Percentiles rank a stretch among this genome's conserved stretches.
Evolutionary conservation across 345 rosid genomes (phyloP).

Genomic region (Pelargonium nanum): DNA sequence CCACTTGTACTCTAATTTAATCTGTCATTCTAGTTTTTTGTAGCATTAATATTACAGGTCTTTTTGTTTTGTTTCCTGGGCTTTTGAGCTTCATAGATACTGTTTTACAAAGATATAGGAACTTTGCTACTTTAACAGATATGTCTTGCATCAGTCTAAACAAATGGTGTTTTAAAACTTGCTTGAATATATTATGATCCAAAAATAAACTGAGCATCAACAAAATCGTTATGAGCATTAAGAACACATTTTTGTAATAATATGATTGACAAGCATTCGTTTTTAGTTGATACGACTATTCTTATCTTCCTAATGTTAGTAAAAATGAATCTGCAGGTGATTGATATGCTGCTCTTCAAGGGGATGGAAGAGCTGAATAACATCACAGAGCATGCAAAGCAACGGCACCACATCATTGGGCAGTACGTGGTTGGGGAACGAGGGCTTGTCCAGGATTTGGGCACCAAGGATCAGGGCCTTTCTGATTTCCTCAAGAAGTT

Average conservation of each 20-base stretch:
- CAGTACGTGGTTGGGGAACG: conserved; percentile 63
- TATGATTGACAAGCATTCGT: neutral
- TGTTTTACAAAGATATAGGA: neutral
- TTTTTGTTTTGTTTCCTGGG: neutral
- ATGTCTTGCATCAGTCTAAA: no score
- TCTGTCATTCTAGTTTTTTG: neutral
- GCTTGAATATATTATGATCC: neutral
- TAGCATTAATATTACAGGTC: neutral
- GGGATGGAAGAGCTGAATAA: conserved; percentile 87
- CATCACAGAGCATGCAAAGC: conserved; percentile 83
- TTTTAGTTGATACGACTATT: neutral
- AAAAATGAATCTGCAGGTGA: conserved; percentile 48
- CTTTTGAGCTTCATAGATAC: neutral
- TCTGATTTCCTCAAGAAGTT: conserved; percentile 83
- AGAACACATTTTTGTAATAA: neutral
- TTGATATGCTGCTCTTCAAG: conserved; percentile 85
- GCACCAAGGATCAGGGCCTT: conserved; percentile 52
- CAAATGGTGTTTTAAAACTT: neutral
- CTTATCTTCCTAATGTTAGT: conserved; percentile 9
- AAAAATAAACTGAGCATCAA: neutral
- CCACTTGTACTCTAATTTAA: neutral
- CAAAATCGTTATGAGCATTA: neutral
- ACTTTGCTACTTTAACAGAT: neutral
- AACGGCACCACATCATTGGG: conserved; percentile 93
- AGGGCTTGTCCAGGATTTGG: conserved; percentile 65